Evolutionary conservation across 139 green algal species (phyloP).

Genomic region (Chlorella sp.): DNA sequence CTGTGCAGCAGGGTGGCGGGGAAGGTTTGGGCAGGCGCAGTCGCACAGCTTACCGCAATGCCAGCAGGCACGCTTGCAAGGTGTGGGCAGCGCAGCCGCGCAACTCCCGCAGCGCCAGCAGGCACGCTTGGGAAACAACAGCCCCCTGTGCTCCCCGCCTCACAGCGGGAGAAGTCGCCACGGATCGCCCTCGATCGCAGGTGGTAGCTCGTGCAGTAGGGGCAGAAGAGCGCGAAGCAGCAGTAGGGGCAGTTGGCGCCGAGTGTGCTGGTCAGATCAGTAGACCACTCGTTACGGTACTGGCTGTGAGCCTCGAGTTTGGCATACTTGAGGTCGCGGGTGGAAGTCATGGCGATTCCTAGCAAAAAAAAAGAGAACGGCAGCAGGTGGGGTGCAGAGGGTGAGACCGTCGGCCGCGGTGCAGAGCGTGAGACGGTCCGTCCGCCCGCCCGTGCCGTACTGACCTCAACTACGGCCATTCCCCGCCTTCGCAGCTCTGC

Average conservation of each 20-base stretch:
- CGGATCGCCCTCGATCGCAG: slow-evolving; percentile 73
- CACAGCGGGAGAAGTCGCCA: slow-evolving; percentile 64
- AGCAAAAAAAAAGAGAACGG: background rate
- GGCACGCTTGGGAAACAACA: background rate
- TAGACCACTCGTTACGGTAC: background rate
- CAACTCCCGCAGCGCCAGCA: background rate
- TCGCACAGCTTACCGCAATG: background rate
- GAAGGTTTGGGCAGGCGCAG: background rate
- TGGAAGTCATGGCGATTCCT: background rate
- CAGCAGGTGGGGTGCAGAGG: too few species aligned
- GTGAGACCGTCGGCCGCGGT: too few species aligned
- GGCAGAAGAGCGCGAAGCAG: slow-evolving; percentile 47
- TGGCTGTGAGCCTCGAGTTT: background rate
- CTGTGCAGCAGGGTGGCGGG: slow-evolving; percentile 36
- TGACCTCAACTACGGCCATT: too few species aligned
- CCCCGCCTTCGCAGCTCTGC: too few species aligned
- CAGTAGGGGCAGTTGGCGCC: slow-evolving; percentile 3
- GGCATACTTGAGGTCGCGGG: background rate
- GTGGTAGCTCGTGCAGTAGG: slow-evolving; percentile 63
- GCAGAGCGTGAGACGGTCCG: too few species aligned
- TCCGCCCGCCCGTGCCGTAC: too few species aligned
- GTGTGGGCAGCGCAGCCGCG: background rate
- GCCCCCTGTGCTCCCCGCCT: background rate
- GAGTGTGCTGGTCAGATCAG: background rate
- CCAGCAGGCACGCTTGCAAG: background rate